phyloP scores from a whole-genome alignment of 495 filamentous ascomycete species.

The Hypoxylon lienhwacheense region DNA sequence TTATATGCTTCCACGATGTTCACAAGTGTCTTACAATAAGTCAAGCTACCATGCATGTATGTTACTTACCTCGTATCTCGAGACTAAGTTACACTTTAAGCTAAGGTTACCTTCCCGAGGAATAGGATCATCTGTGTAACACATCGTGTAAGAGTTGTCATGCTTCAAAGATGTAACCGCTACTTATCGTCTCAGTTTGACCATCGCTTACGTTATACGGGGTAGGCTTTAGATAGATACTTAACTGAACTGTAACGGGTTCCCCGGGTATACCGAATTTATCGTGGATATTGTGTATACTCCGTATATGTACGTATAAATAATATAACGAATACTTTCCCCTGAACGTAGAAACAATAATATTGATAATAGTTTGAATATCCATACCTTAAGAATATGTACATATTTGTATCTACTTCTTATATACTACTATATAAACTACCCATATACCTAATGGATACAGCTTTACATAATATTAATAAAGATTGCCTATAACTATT shows the following conservation, averaged over 20 bases:
- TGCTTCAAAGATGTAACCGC: constrained; percentile 8
- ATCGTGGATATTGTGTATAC: too few species aligned
- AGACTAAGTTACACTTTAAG: constrained; percentile 1
- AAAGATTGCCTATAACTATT: too few species aligned
- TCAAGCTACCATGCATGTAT: constrained; percentile 1
- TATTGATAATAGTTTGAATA: too few species aligned
- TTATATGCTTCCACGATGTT: too few species aligned
- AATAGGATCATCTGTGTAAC: constrained; percentile 16
- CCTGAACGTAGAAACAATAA: too few species aligned
- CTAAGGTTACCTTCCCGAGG: constrained; percentile 12
- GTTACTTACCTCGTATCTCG: constrained; percentile 3
- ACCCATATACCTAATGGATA: too few species aligned
- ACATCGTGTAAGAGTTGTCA: constrained; percentile 17
- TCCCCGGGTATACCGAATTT: neutral
- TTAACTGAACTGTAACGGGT: too few species aligned
- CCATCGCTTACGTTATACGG: constrained; percentile 6
- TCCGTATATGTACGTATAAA: too few species aligned
- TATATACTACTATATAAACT: neutral
- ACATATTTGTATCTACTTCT: neutral
- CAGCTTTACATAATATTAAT: too few species aligned
- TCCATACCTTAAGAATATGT: too few species aligned
- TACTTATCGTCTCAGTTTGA: constrained; percentile 18
- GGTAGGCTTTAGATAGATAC: constrained; percentile 1
- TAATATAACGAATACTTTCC: too few species aligned
- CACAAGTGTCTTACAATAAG: neutral